Evolutionary conservation across 2,329 filamentous ascomycete species (phyloP).

Genomic region (Penicillium sp.): DNA sequence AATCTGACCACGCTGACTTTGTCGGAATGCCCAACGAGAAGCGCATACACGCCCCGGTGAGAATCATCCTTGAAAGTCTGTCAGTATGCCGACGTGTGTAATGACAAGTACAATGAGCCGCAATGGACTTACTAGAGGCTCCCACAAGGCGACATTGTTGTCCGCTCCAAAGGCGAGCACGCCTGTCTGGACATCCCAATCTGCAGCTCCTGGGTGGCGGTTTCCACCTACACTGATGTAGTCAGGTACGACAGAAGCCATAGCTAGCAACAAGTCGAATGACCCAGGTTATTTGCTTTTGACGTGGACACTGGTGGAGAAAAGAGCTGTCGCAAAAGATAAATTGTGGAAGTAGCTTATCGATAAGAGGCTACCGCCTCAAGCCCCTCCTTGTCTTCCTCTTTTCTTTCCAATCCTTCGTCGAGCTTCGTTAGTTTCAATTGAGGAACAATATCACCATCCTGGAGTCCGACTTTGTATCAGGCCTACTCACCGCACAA

Average conservation of each 20-base stretch:
- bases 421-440: not conserved
- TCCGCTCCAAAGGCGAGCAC: slow-evolving; percentile 86
- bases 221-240: slow-evolving; percentile 82
- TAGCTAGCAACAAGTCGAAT: slow-evolving; percentile 20
- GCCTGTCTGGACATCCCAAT: slow-evolving; percentile 73
- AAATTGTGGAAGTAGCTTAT: slow-evolving; percentile 34
- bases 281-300: not conserved
- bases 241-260: slow-evolving; percentile 43
- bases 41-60: slow-evolving; percentile 59
- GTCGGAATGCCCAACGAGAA: slow-evolving; percentile 76
- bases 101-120: not conserved
- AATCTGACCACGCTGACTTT: slow-evolving; percentile 84
- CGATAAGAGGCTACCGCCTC: slow-evolving; percentile 34
- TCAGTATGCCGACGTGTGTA: slow-evolving; percentile 8
- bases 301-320: slow-evolving; percentile 8
- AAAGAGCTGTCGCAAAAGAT: slow-evolving; percentile 23
- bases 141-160: slow-evolving; percentile 86
- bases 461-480: not conserved
- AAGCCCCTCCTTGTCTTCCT: slow-evolving; percentile 19
- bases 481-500: not conserved
- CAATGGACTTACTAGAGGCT: slow-evolving; percentile 63
- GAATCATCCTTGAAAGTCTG: slow-evolving; percentile 40
- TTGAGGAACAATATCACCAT: not conserved
- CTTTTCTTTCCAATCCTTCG: not conserved
- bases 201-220: slow-evolving; percentile 81